These are phyloP conservation scores for Suillus fuscotomentosus DNA, from an alignment of 768 basidiomycete species.

Conservation along the genomic window DNA sequence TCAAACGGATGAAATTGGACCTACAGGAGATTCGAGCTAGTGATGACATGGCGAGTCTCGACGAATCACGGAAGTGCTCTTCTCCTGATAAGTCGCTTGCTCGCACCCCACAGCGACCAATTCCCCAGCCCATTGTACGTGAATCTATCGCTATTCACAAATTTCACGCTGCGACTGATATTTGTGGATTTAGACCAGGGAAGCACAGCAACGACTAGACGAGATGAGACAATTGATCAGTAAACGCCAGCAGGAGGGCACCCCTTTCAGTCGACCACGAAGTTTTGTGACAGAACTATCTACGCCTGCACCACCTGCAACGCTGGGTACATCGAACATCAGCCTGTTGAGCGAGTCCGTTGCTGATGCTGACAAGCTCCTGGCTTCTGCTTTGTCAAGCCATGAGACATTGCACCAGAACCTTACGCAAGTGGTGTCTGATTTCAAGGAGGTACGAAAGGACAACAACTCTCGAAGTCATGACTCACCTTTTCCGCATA, in stretches of 20 bases:
- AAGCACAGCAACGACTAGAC: constrained; percentile 75
- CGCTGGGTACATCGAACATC: constrained; percentile 12
- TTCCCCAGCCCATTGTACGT: constrained; percentile 42
- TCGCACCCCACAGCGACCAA: constrained; percentile 45
- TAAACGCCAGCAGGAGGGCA: constrained; percentile 52
- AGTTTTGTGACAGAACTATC: constrained; percentile 26
- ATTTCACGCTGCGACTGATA: constrained; percentile 1
- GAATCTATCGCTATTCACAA: constrained; percentile 2
- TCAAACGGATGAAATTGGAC: constrained; percentile 77
- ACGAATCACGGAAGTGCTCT: constrained; percentile 42
- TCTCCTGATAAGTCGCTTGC: constrained; percentile 56
- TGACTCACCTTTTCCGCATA: constrained; percentile 24
- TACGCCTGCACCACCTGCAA: constrained; percentile 18
- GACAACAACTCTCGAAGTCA: not conserved
- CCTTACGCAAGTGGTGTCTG: constrained; percentile 46
- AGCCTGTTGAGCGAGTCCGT: constrained; percentile 48
- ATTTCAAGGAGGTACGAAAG: constrained; percentile 56
- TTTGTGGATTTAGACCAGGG: constrained; percentile 52
- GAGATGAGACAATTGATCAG: constrained; percentile 80
- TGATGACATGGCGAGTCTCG: constrained; percentile 19
- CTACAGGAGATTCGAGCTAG: constrained; percentile 41
- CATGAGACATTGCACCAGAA: constrained; percentile 57
- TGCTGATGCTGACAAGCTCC: constrained; percentile 55
- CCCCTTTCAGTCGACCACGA: constrained; percentile 48
- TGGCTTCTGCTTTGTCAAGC: constrained; percentile 48